Evolutionary conservation across 192 early-diverging fungal genomes (phyloP).

Genomic region (Coemansia sp.): DNA sequence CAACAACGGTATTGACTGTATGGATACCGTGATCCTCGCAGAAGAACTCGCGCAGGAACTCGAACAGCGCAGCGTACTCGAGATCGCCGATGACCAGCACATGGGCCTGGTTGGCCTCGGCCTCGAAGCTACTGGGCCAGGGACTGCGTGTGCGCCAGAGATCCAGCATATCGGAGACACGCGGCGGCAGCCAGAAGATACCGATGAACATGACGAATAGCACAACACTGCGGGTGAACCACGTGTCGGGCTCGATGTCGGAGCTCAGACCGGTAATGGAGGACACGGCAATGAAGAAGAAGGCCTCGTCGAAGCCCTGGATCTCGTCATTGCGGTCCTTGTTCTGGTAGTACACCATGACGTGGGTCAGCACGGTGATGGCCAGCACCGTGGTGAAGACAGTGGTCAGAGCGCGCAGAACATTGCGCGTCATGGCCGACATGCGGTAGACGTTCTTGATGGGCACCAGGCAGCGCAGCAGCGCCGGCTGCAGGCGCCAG

Average conservation of each 20-base stretch:
- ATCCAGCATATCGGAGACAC: conserved; percentile 63
- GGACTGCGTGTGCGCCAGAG: conserved; percentile 61
- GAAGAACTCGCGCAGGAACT: conserved; percentile 78
- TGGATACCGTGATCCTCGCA: conserved; percentile 72
- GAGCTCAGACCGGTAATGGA: conserved; percentile 68
- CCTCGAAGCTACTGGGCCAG: conserved; percentile 67
- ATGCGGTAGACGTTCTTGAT: conserved; percentile 64
- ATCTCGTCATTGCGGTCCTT: conserved; percentile 46
- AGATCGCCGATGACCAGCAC: conserved; percentile 69
- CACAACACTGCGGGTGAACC: conserved; percentile 58
- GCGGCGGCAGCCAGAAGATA: conserved; percentile 66
- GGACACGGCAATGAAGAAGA: conserved; percentile 60
- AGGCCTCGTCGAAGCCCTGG: conserved; percentile 59
- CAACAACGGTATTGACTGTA: conserved; percentile 66
- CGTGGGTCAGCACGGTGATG: conserved; percentile 70
- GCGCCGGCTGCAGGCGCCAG: conserved; percentile 63
- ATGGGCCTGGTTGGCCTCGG: conserved; percentile 56
- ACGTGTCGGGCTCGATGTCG: conserved; percentile 61
- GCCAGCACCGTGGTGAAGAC: conserved; percentile 71
- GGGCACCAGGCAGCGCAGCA: conserved; percentile 61
- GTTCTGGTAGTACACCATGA: conserved; percentile 62
- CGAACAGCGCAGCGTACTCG: conserved; percentile 59
- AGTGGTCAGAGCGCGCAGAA: conserved; percentile 56
- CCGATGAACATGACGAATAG: conserved; percentile 74
- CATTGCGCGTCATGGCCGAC: conserved; percentile 64